Conservation (phyloP, 371 early-diverging fungal species). For the Fennellomyces sp. region DNA sequence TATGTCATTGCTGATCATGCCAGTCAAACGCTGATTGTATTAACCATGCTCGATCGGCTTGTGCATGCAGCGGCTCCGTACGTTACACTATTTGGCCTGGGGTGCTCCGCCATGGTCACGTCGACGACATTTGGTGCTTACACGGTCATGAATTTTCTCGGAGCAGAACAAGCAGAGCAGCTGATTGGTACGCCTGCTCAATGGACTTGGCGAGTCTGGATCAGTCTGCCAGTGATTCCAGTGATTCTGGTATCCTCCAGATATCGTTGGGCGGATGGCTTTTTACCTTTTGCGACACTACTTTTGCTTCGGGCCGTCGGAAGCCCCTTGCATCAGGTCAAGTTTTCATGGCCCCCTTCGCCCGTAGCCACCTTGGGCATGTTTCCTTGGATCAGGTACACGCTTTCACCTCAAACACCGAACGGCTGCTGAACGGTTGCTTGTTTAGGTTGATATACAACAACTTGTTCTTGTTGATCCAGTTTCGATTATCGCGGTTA, state of each 20-base stretch:
- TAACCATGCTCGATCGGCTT: conserved; percentile 56
- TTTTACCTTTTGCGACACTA: conserved; percentile 37
- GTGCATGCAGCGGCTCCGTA: conserved; percentile 69
- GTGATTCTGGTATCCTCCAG: conserved; percentile 61
- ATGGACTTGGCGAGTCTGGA: conserved; percentile 73
- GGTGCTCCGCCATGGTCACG: conserved; percentile 60
- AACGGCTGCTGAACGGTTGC: too few species aligned
- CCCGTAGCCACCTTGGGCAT: conserved; percentile 56
- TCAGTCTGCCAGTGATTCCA: conserved; percentile 70
- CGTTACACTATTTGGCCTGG: conserved; percentile 64
- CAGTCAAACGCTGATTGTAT: conserved; percentile 51
- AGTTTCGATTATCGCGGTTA: conserved; percentile 20
- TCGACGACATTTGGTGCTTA: conserved; percentile 72
- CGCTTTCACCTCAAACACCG: background rate
- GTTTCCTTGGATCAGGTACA: conserved; percentile 60
- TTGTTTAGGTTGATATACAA: conserved; percentile 48
- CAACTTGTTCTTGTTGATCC: conserved; percentile 24
- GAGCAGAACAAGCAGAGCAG: conserved; percentile 64
- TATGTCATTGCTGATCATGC: conserved; percentile 64
- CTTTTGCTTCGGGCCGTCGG: conserved; percentile 24
- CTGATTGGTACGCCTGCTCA: conserved; percentile 60
- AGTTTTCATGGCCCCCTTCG: conserved; percentile 55
- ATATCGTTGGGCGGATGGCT: conserved; percentile 46
- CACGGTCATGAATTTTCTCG: conserved; percentile 70
- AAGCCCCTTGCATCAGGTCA: conserved; percentile 14